Conservation (phyloP, 1,284 basidiomycete genomes). For the Somion occarium region DNA sequence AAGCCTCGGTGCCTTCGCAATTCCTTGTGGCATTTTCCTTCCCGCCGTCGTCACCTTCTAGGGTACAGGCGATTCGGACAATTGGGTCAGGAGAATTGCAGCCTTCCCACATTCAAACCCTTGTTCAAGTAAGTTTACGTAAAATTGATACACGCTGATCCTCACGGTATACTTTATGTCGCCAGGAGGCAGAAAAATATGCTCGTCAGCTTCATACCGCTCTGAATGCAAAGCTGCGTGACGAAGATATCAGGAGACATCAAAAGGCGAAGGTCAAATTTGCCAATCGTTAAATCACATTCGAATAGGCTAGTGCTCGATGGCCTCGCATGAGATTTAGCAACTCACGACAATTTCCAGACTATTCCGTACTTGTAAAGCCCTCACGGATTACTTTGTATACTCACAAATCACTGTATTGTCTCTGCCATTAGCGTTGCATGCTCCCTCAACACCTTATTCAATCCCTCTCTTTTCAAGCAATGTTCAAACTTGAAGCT, state of each 20-base stretch:
- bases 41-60: conserved; percentile 29
- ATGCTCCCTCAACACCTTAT: conserved; percentile 39
- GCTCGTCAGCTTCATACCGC: conserved; percentile 30
- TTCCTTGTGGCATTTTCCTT: conserved; percentile 64
- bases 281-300: conserved; percentile 11
- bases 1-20: conserved; percentile 49
- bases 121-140: conserved; percentile 44
- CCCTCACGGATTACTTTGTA: too few species aligned
- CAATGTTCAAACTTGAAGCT: conserved; percentile 63
- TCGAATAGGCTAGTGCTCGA: too few species aligned
- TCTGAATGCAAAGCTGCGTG: conserved; percentile 31
- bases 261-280: conserved; percentile 31
- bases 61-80: conserved; percentile 56
- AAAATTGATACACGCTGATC: background rate
- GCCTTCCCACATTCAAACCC: conserved; percentile 38
- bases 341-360: too few species aligned
- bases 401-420: too few species aligned
- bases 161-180: background rate
- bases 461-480: conserved; percentile 41
- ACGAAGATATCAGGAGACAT: conserved; percentile 31
- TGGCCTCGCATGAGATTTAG: too few species aligned
- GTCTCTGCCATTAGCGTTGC: conserved; percentile 15
- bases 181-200: conserved; percentile 32
- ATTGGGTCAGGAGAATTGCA: conserved; percentile 54
- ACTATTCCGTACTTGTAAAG: too few species aligned